phyloP scores from a whole-genome alignment of 805 yeast species.

The Maudiozyma saulgeensis region DNA sequence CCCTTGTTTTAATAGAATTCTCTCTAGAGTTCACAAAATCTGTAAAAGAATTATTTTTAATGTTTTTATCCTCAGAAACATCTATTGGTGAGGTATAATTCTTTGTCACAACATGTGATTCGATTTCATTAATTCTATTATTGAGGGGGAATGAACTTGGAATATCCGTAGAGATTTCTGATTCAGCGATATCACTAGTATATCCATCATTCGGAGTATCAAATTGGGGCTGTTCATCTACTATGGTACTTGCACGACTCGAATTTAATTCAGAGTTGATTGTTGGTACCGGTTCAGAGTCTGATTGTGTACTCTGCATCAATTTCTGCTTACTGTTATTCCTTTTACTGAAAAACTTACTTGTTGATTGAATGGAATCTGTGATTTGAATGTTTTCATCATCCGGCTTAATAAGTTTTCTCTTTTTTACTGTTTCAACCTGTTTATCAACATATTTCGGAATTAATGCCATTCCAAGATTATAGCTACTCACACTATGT shows the following conservation, averaged over 20 bases:
- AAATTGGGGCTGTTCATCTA: background rate
- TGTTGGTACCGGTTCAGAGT: background rate
- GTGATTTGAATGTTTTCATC: background rate
- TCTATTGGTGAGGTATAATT: background rate
- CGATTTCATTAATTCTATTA: background rate
- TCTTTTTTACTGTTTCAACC: slow-evolving; percentile 14
- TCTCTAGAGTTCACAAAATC: background rate
- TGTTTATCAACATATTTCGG: slow-evolving; percentile 10
- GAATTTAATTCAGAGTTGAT: background rate
- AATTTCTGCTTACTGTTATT: background rate
- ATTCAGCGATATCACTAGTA: slow-evolving; percentile 13
- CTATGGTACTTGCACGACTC: background rate
- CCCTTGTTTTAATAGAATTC: background rate
- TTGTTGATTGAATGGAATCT: background rate
- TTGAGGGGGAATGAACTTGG: slow-evolving; percentile 12
- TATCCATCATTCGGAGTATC: background rate
- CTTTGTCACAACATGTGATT: too few species aligned
- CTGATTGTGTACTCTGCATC: background rate
- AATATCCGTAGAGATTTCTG: slow-evolving; percentile 19
- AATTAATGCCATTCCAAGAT: background rate
- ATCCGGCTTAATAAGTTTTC: slow-evolving; percentile 11
- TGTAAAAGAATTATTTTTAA: too few species aligned
- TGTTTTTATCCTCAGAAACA: background rate
- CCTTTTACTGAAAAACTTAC: slow-evolving; percentile 9
- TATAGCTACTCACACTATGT: background rate